Percentiles rank a stretch among this genome's conserved stretches.
phyloP scores from a whole-genome alignment of 2,329 filamentous ascomycete genomes.

The Aspergillus pseudoglaucus region DNA sequence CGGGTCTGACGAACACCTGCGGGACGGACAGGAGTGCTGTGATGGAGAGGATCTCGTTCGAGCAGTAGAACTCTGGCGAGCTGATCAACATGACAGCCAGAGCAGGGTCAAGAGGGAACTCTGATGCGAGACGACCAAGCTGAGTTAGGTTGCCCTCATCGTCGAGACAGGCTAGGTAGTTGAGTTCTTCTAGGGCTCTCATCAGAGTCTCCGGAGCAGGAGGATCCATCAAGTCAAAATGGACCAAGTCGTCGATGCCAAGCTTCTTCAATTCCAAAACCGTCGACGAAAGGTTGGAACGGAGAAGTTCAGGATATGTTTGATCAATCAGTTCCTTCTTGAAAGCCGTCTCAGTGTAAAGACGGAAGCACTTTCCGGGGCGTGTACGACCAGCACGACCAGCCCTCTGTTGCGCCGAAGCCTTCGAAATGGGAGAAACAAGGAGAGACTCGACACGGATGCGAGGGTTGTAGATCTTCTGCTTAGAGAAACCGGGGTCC shows the following conservation, averaged over 20 bases:
- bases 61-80: constrained; percentile 96
- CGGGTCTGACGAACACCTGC: constrained; percentile 85
- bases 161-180: constrained; percentile 92
- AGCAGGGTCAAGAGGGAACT: constrained; percentile 90
- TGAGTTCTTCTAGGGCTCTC: constrained; percentile 93
- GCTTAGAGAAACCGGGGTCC: constrained; percentile 98
- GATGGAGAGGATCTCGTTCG: constrained; percentile 94
- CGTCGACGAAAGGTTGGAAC: constrained; percentile 89
- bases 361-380: constrained; percentile 93
- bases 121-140: constrained; percentile 79
- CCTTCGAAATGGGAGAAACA: constrained; percentile 97
- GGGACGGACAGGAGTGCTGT: constrained; percentile 91
- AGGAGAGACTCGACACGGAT: constrained; percentile 93
- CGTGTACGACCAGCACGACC: constrained; percentile 98
- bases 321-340: constrained; percentile 98
- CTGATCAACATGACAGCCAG: constrained; percentile 97
- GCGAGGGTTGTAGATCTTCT: constrained; percentile 97
- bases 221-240: constrained; percentile 98
- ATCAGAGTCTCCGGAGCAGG: constrained; percentile 97
- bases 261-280: constrained; percentile 97
- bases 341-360: constrained; percentile 93
- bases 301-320: constrained; percentile 91
- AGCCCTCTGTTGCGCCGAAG: constrained; percentile 91
- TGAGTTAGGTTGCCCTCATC: constrained; percentile 90
- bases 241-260: constrained; percentile 88